Conservation (phyloP, 176 grass and related monocot species). For the Poa pratensis region DNA sequence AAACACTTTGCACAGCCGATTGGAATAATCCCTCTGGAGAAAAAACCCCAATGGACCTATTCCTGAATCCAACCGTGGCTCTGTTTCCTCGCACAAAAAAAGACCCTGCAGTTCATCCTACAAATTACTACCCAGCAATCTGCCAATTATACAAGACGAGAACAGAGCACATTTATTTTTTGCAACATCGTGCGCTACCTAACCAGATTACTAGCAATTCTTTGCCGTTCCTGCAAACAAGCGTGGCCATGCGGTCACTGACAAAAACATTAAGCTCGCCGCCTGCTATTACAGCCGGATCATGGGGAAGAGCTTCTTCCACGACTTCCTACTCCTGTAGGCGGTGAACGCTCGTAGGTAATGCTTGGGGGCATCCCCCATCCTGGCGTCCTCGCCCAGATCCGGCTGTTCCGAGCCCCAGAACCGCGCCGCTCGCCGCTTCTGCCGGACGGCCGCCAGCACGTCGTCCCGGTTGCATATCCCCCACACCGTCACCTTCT, state of each 20-base stretch:
- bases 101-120: neutral
- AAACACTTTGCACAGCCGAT: neutral
- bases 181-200: slow-evolving; percentile 34
- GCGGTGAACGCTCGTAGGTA: slow-evolving; percentile 53
- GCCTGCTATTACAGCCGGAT: slow-evolving; percentile 33
- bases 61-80: too few species aligned
- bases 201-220: neutral
- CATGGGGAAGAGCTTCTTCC: slow-evolving; percentile 89
- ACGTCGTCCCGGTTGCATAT: slow-evolving; percentile 83
- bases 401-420: slow-evolving; percentile 46
- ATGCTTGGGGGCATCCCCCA: slow-evolving; percentile 47
- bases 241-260: neutral
- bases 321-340: slow-evolving; percentile 65
- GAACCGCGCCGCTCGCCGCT: slow-evolving; percentile 69
- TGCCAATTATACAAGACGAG: slow-evolving; percentile 10
- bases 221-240: neutral
- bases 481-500: slow-evolving; percentile 96
- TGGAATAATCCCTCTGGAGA: neutral
- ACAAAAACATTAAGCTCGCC: neutral
- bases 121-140: neutral
- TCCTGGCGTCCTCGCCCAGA: slow-evolving; percentile 19
- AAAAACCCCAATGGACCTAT: neutral
- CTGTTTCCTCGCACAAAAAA: neutral
- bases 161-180: slow-evolving; percentile 45
- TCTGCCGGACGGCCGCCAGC: slow-evolving; percentile 73